Base-by-base conservation (phyloP, 805 yeast genomes). In the Kurtzmaniella cleridarum region DNA sequence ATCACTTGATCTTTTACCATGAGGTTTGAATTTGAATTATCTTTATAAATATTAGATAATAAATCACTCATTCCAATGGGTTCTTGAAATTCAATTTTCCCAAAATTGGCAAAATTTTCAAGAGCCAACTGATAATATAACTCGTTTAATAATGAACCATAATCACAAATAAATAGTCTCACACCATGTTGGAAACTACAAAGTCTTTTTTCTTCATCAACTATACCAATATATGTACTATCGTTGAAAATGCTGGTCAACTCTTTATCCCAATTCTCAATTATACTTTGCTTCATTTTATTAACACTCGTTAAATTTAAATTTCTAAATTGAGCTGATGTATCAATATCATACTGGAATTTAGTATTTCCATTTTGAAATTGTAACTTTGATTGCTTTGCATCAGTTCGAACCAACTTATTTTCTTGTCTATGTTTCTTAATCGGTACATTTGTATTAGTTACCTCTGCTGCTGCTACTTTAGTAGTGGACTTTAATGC, bases 171-270 rank as follows among this genome's bases (percentile, higher is more conserved):
- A 54, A 75, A 83, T 11, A 93, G 64, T 41, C 79, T 78, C 7
- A 89, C 83, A 49, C 83, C 96, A 53, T 80, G 75, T 55, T 93
- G 98, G 32, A 91, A 68, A n/a, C 95, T 84, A 11, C 84, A 81
- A 15, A 91, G 64, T 32, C 97, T 64, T 44, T 78, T 73, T 10
- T 60, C 53, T 9, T 74, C 73, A 54, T 91, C 98, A 2, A 86
- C 90, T 3, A 91, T 62, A 0, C 98, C 98, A 7, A 93, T 82
- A 53, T 73, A 86, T 0, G 82, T 76, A 36, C 83, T 75, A 39
- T 84, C 77, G 7, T 82, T 72, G 57, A 91, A 79, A 2, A 87
- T 59, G 32, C 77, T 73, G 0, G 95, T 81, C 17, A 91, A 59
- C 4, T 72, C 71, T n/a, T 62, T 54, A 53, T 81, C 73, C 0